Evolutionary conservation across 2,329 filamentous ascomycete species (phyloP).

Genomic region (Cladosporium sp.): DNA sequence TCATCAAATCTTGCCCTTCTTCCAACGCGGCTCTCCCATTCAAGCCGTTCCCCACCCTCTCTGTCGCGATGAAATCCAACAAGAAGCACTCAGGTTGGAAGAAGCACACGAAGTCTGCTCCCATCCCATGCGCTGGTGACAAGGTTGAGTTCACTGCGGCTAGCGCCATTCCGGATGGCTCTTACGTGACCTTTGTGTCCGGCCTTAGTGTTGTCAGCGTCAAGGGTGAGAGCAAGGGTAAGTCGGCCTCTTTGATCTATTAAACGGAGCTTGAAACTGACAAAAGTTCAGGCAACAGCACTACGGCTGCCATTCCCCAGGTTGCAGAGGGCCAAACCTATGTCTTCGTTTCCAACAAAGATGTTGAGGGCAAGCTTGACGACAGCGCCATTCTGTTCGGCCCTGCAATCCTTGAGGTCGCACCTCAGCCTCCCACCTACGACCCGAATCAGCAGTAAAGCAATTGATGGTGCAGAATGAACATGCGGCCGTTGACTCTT

Average conservation of each 20-base stretch:
- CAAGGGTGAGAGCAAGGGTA: constrained; percentile 12
- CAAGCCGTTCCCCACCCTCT: constrained; percentile 36
- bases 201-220: constrained; percentile 16
- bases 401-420: constrained; percentile 18
- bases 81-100: not conserved
- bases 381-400: constrained; percentile 13
- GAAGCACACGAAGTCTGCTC: not conserved
- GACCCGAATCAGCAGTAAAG: constrained; percentile 10
- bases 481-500: too few species aligned
- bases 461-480: too few species aligned
- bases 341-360: constrained; percentile 16
- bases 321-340: constrained; percentile 17
- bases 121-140: constrained; percentile 7
- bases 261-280: not conserved
- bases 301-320: constrained; percentile 14
- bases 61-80: not conserved
- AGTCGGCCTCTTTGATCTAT: not conserved
- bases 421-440: constrained; percentile 9
- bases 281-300: constrained; percentile 7
- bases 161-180: constrained; percentile 8
- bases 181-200: constrained; percentile 17
- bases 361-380: constrained; percentile 15
- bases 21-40: constrained; percentile 52
- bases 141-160: constrained; percentile 10
- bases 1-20: constrained; percentile 53